Evolutionary conservation across 2,329 filamentous ascomycete species (phyloP).

Genomic region (Fusarium solani-melongenae): DNA sequence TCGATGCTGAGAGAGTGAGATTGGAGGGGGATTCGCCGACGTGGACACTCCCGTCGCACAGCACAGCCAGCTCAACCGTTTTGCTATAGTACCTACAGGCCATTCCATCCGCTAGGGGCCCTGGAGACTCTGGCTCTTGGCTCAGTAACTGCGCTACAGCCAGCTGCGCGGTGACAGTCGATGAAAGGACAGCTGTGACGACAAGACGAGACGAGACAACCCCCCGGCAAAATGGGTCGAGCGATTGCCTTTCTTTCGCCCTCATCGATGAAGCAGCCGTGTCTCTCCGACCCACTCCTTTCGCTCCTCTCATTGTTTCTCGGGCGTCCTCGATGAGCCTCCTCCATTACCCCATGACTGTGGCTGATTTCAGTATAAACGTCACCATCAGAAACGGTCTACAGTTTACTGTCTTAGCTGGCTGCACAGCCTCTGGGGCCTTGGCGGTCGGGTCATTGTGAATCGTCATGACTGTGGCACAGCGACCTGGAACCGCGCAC

Average conservation of each 20-base stretch:
- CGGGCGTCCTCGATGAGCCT: constrained; percentile 11
- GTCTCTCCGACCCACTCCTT: constrained; percentile 8
- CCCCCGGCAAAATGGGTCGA: not conserved
- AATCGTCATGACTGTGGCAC: constrained; percentile 40
- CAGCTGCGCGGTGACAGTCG: not conserved
- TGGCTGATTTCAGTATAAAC: constrained; percentile 36
- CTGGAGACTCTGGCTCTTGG: not conserved
- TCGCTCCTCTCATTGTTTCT: constrained; percentile 14
- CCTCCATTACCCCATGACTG: constrained; percentile 12
- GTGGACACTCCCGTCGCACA: constrained; percentile 17
- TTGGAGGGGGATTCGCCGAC: constrained; percentile 34
- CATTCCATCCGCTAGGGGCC: constrained; percentile 1
- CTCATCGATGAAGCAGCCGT: not conserved
- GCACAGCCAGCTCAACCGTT: constrained; percentile 4
- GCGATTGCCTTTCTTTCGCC: not conserved
- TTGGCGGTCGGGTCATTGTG: constrained; percentile 9
- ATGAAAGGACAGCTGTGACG: not conserved
- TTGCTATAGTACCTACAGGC: not conserved
- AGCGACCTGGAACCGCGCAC: constrained; percentile 23
- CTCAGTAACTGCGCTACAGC: constrained; percentile 6
- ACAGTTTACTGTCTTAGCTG: constrained; percentile 10
- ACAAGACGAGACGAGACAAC: constrained; percentile 23
- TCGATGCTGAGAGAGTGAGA: constrained; percentile 22
- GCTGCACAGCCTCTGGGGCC: constrained; percentile 8
- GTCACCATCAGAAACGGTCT: constrained; percentile 38